A percentile compares a stretch with the other conserved stretches of the same genome.
phyloP scores from a whole-genome alignment of 495 filamentous ascomycete species.

The Xanthoparmelia taractica region DNA sequence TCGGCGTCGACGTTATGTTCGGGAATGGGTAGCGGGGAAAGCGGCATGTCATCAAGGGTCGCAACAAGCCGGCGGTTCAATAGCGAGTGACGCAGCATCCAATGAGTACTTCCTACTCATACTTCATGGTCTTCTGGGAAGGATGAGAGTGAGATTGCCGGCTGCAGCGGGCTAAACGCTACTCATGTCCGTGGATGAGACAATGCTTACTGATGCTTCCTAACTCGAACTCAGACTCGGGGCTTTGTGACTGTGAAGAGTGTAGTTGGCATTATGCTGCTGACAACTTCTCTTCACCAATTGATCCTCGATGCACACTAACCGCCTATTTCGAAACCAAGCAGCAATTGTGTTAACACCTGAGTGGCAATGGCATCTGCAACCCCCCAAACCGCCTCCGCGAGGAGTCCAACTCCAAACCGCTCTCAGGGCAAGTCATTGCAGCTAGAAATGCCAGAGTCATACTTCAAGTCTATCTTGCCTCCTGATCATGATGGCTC shows the following conservation, averaged over 20 bases:
- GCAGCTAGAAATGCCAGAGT: constrained; percentile 5
- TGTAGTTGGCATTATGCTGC: not conserved
- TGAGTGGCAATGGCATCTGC: not conserved
- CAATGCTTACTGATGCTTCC: not conserved
- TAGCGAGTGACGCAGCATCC: not conserved
- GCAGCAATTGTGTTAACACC: not conserved
- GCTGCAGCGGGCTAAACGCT: not conserved
- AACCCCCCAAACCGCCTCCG: not conserved
- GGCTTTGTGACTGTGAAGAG: too few species aligned
- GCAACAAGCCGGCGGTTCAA: not conserved
- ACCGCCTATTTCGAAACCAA: not conserved
- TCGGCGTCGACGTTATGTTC: not conserved
- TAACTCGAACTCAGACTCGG: too few species aligned
- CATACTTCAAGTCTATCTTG: not conserved
- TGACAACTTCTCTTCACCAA: not conserved
- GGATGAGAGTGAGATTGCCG: not conserved
- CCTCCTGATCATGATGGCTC: constrained; percentile 5
- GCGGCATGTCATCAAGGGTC: not conserved
- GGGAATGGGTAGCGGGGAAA: not conserved
- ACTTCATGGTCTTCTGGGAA: too few species aligned
- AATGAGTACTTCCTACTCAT: too few species aligned
- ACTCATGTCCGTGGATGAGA: not conserved
- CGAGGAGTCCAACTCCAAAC: not conserved
- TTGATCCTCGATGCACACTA: not conserved
- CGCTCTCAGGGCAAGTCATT: not conserved